Evolutionary conservation across 1,139 yeast species (phyloP), one percentile per base, ranked within the genome.

Genomic region (Candida tetrigidarum): DNA sequence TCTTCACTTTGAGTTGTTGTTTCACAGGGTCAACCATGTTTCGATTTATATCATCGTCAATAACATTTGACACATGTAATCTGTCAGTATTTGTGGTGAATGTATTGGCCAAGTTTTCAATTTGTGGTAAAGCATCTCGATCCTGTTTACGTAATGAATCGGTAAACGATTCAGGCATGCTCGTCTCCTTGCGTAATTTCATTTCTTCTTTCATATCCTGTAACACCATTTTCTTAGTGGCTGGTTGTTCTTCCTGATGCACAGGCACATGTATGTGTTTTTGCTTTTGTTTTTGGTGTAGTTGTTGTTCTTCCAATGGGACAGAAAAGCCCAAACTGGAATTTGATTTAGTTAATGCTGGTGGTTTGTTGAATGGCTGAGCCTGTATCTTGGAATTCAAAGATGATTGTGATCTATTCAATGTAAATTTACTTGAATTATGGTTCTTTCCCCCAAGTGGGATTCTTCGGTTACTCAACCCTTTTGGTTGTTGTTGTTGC

Each of bases 391-490:
- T 44, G 7, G 44, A 10, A 26, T 46, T 56, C 25, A 68, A 47
- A 15, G 63, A 55, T 10, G 74, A 60, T 41, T 67, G 65, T 2
- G 77, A 70, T 46, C 76, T 58, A 41, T 59, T 65, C 48, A 72
- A 59, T 3, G 58, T 42, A 1, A 71, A 67, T n/a, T 59, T 42
- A 27, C 51, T 50, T 23, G 54, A 53, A 54, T 77, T 77, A 44
- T 64, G 70, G 54, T 74, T 76, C 52, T 78, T 78, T 2, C 81
- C 81, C 3, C 80, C 80, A 46, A 78, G 65, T 0, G 83, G 82
- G 1, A 76, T 64, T 51, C 82, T 28, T 30, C 38, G 35, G 23
- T 12, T 30, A n/a, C 36, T n/a, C 6, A 42, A 42, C 14, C 38
- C 46, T 33, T 27, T 33, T 28, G 35, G 26, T 40, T 43, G 44